Evolutionary conservation across 2,329 filamentous ascomycete genomes (phyloP), one percentile per base, ranked within the genome.

Genomic region (Leptographium wingfieldii): DNA sequence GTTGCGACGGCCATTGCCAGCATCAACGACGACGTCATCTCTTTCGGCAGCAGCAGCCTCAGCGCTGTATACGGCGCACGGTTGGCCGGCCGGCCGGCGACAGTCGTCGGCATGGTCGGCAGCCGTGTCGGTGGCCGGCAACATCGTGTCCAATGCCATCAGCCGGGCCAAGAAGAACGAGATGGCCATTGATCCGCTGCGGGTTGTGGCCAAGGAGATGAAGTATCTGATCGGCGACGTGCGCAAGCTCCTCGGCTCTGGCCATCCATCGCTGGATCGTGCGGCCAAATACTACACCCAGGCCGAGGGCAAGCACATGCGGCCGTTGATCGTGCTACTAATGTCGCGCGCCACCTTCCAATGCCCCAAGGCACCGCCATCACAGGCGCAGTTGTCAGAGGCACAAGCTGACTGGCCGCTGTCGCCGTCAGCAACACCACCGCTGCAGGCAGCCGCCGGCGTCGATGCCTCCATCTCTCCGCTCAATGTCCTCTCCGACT

Each of bases 281-380:
- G 92, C 92, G 33, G 91, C 94, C 58, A 99, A 99, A 74, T 99
- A 99, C 78, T 99, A 99, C 73, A 96, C 94, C 27, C 88, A 92
- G 68, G 89, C 89, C 62, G 91, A 97, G 77, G 94, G 94, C 64
- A 99, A 99, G 77, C 94, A 97, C 73, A 86, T 99, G 67, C 86
- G 94, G 66, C 94, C 94, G 35, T 83, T 96, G 72, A 87, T 99
- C 63, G 92, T 99, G 35, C 82, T 99, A 63, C 84, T 99, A 68
- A 97, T 99, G 92, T 92, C 92, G 63, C 84, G 92, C 70, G 94
- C 94, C 5, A 96, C 92, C 1, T 84, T 90, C n/a, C 76, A 90
- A 59, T 79, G 88, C 79, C 73, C 90, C 77, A 77, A 92, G 71
- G 71, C 71, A 3, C 62, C 64, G 29, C 60, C 22, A 38, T 52